A percentile compares a stretch with the other conserved stretches of the same genome.
Conservation (phyloP, 2,329 filamentous ascomycete species). For the Apiospora rasikravindrae region DNA sequence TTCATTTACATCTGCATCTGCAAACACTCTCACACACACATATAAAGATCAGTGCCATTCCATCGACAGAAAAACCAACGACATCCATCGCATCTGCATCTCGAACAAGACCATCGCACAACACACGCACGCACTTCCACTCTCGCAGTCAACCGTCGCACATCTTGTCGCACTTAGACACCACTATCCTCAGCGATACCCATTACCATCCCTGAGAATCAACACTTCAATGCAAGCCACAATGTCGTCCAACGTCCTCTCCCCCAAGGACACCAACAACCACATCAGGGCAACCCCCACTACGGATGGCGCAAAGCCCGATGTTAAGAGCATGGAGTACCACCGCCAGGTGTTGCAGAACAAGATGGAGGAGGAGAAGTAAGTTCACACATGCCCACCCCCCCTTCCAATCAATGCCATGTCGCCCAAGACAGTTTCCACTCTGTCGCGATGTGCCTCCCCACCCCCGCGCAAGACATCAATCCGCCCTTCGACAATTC, state of each 20-base stretch:
- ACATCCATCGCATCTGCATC: not conserved
- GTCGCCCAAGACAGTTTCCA: too few relatives aligned
- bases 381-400: slow-evolving; percentile 40
- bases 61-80: not conserved
- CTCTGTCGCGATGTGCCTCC: not conserved
- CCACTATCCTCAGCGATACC: not conserved
- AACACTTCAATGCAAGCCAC: slow-evolving; percentile 44
- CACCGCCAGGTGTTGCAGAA: slow-evolving; percentile 76
- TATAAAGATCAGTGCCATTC: not conserved
- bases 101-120: not conserved
- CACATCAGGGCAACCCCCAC: slow-evolving; percentile 32
- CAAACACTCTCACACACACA: slow-evolving; percentile 3
- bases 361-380: slow-evolving; percentile 73
- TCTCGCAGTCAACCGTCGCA: not conserved
- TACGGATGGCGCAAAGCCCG: slow-evolving; percentile 45
- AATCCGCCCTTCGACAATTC: not conserved
- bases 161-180: not conserved
- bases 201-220: not conserved
- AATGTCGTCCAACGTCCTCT: slow-evolving; percentile 64
- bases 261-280: slow-evolving; percentile 70
- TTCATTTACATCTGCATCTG: slow-evolving; percentile 1
- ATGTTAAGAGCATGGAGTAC: slow-evolving; percentile 74
- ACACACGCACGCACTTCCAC: not conserved
- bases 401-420: not conserved
- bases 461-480: not conserved